Evolutionary conservation across 805 yeast genomes (phyloP), one percentile per base, ranked within the genome.

Genomic region (Saccharomycopsis sp.): DNA sequence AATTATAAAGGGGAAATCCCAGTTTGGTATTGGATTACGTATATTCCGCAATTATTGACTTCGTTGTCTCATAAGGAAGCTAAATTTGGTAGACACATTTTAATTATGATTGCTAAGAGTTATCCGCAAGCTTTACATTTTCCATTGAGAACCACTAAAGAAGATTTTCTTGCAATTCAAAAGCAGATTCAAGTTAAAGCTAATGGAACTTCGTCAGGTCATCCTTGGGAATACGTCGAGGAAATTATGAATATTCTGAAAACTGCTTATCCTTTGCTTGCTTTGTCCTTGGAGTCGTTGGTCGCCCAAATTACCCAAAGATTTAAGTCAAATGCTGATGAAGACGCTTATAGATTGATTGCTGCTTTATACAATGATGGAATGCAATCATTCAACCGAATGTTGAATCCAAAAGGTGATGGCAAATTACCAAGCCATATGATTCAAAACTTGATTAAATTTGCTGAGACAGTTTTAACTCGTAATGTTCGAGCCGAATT

Each of bases 1-100:
- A 79, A 84, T 40, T 93, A 86, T 61, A 77, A 89, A 51, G 97
- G 97, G 17, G 99, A 94, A 52, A 87, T 87, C 34, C 98, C 99
- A 3, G 96, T 90, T 2, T 93, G 99, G 99, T 90, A 90, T 62
- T 93, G 97, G 97, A 87, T 93, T 37, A 87, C 97, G 0, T 93
- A 84, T 57, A 88, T 93, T 53, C 98, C 98, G 2, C 98, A 94
- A 63, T 69, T 93, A 48, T 68, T 93, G 54, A 82, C 96, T 0
- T 81, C 96, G 0, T 68, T 93, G 49, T 85, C 97, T 1, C 95
- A 88, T 54, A 83, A 79, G 54, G 97, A 93, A 60, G 97, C 97
- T 0, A 74, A 77, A 45, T 71, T 88, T 61, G 96, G 90, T 2
- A 81, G 96, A 50, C 88, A 81, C 55, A 84, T 93, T 36, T 71